Evolutionary conservation across 1,284 basidiomycete genomes (phyloP).

Genomic region (Leccinum pallidistipes): DNA sequence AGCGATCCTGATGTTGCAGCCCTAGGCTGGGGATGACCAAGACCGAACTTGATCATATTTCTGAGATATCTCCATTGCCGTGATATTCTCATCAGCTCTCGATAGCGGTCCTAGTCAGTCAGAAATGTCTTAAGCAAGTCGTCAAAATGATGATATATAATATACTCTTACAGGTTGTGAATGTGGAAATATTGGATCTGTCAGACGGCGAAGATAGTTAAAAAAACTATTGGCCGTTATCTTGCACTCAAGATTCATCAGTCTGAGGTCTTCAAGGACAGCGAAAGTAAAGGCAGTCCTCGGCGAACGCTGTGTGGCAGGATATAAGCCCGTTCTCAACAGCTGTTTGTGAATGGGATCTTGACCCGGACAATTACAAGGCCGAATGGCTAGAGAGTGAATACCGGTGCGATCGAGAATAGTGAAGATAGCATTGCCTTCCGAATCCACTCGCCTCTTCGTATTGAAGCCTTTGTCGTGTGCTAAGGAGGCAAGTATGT

Average conservation of each 20-base stretch:
- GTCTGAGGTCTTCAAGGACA: neutral
- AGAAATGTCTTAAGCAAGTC: no score
- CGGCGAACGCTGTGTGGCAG: neutral
- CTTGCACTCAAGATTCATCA: neutral
- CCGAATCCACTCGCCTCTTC: no score
- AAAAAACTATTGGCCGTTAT: neutral
- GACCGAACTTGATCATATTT: no score
- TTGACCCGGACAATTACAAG: neutral
- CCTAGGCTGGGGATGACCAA: no score
- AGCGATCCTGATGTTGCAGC: no score
- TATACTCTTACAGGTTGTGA: no score
- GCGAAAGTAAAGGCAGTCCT: neutral
- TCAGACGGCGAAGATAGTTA: neutral
- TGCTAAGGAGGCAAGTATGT: no score
- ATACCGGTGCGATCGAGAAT: neutral
- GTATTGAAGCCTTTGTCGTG: no score
- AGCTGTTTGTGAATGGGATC: neutral
- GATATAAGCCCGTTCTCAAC: neutral
- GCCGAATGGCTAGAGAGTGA: neutral
- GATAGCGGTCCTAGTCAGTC: no score
- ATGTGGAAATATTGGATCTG: neutral
- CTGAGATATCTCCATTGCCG: no score
- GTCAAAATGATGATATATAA: no score
- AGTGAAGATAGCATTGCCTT: neutral
- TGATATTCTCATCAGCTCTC: no score